Evolutionary conservation across 2,329 filamentous ascomycete genomes (phyloP).

Genomic region (Ceratocystis diversiconidia): DNA sequence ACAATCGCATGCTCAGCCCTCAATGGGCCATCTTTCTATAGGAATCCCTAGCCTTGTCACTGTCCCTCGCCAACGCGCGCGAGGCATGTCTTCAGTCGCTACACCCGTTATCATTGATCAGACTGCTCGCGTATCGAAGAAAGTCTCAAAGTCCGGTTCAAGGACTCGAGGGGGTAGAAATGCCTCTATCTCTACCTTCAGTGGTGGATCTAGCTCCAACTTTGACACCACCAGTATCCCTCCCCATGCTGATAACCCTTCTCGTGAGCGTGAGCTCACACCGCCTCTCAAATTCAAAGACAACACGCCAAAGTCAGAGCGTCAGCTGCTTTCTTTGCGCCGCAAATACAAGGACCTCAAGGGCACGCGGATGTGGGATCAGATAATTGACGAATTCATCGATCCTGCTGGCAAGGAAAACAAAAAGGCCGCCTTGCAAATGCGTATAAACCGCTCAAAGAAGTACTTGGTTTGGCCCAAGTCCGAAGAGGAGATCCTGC

Average conservation of each 20-base stretch:
- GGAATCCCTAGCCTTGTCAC: too few relatives aligned
- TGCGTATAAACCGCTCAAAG: conserved; percentile 40
- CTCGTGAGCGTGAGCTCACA: background rate
- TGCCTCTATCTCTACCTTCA: background rate
- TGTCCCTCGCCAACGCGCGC: background rate
- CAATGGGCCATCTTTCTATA: background rate
- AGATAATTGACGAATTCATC: conserved; percentile 33
- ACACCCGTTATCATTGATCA: background rate
- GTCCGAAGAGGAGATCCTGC: conserved; percentile 32
- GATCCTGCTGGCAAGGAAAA: conserved; percentile 26
- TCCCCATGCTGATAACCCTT: conserved; percentile 35
- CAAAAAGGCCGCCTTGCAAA: conserved; percentile 39
- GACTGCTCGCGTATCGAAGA: background rate
- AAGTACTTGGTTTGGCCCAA: conserved; percentile 36
- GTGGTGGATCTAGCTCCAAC: conserved; percentile 29
- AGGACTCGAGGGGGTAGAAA: background rate
- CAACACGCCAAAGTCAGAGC: conserved; percentile 34
- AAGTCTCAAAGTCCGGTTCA: background rate
- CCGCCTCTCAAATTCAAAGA: conserved; percentile 29
- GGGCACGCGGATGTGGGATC: conserved; percentile 45
- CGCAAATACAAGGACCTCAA: conserved; percentile 33
- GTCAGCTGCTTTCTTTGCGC: conserved; percentile 36
- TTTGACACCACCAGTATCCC: conserved; percentile 34
- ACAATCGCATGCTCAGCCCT: conserved; percentile 24
- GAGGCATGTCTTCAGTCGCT: background rate